A percentile compares a stretch with the other conserved stretches of the same genome.
phyloP scores from a whole-genome alignment of 257 asterid genomes.

The Coffea eugenioides region DNA sequence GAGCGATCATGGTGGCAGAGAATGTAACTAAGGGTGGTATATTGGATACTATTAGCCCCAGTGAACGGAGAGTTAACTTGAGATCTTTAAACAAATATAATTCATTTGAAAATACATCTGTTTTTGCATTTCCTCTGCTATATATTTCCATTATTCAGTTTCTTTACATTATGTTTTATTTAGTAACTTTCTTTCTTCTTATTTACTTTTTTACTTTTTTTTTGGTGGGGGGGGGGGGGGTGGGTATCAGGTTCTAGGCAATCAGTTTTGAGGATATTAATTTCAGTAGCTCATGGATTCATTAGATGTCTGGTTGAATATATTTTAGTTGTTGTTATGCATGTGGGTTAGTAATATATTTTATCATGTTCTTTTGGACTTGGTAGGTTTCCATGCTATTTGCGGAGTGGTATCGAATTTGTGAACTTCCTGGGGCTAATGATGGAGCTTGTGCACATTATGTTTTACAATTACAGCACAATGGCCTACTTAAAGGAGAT shows the following conservation, averaged over 20 bases:
- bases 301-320: not conserved
- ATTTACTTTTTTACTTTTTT: not conserved
- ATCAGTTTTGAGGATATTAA: not conserved
- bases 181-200: too few relatives aligned
- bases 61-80: not conserved
- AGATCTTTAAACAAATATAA: too few relatives aligned
- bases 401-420: conserved; percentile 81
- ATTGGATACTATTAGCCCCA: not conserved
- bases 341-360: not conserved
- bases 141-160: not conserved
- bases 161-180: not conserved
- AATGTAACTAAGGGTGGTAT: too few relatives aligned
- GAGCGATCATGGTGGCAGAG: too few relatives aligned
- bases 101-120: not conserved
- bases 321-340: not conserved
- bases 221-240: not conserved
- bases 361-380: conserved; percentile 5
- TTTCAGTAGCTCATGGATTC: not conserved
- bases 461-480: conserved; percentile 65
- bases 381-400: conserved; percentile 67
- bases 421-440: conserved; percentile 82
- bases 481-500: conserved; percentile 89
- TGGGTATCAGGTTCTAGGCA: not conserved
- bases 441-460: conserved; percentile 70
- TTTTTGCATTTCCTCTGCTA: not conserved